A percentile compares a stretch with the other conserved stretches of the same genome.
phyloP scores from a whole-genome alignment of 1,139 yeast genomes.

The Zygoascus sp. region DNA sequence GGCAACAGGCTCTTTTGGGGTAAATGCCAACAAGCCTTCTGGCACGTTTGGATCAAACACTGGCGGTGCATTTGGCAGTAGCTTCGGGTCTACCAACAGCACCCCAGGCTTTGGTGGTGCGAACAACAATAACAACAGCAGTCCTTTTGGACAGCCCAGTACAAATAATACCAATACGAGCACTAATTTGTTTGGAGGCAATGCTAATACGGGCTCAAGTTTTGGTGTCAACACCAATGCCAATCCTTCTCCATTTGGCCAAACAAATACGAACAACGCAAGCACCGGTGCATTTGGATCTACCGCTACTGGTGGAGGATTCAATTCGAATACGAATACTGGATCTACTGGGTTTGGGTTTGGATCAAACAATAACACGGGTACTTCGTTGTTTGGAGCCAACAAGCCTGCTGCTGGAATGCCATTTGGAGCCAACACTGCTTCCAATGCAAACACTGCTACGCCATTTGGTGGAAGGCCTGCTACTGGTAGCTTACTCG shows the following conservation, averaged over 20 bases:
- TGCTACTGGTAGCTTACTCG: constrained; percentile 2
- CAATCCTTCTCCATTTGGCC: background rate
- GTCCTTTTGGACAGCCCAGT: constrained; percentile 11
- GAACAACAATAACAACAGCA: background rate
- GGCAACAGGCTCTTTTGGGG: constrained; percentile 9
- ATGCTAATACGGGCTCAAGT: constrained; percentile 9
- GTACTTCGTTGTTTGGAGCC: constrained; percentile 17
- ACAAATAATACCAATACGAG: constrained; percentile 21
- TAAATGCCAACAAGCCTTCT: constrained; percentile 6
- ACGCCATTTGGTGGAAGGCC: constrained; percentile 4
- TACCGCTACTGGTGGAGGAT: background rate
- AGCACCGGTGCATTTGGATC: background rate
- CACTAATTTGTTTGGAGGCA: constrained; percentile 34
- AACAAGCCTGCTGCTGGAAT: constrained; percentile 4
- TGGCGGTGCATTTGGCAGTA: constrained; percentile 10
- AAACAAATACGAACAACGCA: background rate
- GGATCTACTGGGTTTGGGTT: background rate
- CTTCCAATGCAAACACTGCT: background rate
- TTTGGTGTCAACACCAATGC: background rate
- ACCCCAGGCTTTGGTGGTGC: constrained; percentile 12
- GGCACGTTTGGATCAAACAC: constrained; percentile 5
- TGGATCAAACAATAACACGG: constrained; percentile 1
- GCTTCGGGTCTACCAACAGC: constrained; percentile 13
- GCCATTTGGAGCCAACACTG: background rate
- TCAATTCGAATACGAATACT: background rate